phyloP scores from a whole-genome alignment of 192 early-diverging fungal species.

The Podila horticola region DNA sequence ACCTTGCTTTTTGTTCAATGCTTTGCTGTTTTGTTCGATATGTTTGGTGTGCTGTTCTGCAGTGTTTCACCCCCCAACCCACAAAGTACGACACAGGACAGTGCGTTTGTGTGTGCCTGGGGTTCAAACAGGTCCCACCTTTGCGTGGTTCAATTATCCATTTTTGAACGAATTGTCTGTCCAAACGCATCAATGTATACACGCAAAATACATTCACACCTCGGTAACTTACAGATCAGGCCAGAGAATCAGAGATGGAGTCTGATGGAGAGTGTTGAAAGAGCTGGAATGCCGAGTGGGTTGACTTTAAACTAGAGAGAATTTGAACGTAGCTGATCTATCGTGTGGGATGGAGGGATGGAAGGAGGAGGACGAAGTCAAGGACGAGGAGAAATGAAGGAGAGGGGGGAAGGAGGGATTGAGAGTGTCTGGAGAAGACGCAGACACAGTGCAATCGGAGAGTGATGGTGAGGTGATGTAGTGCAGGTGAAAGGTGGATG shows the following conservation, averaged over 20 bases:
- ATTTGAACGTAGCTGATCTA: too few relatives aligned
- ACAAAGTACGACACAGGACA: not conserved
- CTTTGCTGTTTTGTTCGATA: too few relatives aligned
- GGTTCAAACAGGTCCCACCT: too few relatives aligned
- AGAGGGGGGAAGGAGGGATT: not conserved
- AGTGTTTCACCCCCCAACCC: too few relatives aligned
- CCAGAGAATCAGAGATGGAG: too few relatives aligned
- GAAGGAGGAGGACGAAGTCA: not conserved
- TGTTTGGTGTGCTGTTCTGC: too few relatives aligned
- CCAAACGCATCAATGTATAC: too few relatives aligned
- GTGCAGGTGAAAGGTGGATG: not conserved
- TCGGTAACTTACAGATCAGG: too few relatives aligned
- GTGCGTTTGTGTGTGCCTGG: conserved; percentile 1
- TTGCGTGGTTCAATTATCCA: too few relatives aligned
- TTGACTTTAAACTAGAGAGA: not conserved
- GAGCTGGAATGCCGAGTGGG: not conserved
- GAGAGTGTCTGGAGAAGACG: not conserved
- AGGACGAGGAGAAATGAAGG: not conserved
- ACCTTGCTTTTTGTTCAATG: too few relatives aligned
- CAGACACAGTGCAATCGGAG: not conserved
- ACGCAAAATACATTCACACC: too few relatives aligned
- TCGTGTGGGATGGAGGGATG: not conserved
- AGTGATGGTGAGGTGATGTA: not conserved
- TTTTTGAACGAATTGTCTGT: too few relatives aligned
- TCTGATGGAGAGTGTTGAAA: not conserved